Evolutionary conservation across 257 asterid species (phyloP), one percentile per base, ranked within the genome.

Genomic region (Solanum chmielewskii): DNA sequence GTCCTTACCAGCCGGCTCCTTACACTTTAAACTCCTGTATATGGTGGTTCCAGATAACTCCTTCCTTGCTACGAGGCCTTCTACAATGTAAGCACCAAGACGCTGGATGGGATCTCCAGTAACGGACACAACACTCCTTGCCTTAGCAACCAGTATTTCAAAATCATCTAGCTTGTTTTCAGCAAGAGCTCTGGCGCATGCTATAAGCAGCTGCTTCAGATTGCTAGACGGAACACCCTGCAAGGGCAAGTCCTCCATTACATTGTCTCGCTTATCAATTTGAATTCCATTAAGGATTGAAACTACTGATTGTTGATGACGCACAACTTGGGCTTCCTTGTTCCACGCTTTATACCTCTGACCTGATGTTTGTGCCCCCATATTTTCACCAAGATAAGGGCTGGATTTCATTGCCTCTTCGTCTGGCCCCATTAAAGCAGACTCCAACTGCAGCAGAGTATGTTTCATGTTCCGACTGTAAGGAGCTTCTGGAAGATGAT

Each of bases 71-170:
- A 95, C 75, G n/a, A 97, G 90, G 18, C 99, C 98, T 92, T 97
- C 99, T 7, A 95, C 59, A 93, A 95, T 90, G 95, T 97, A 97
- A 42, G 99, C 98, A 37, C 99, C 99, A 0, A 97, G 95, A 47
- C 98, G 99, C 86, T 97, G 98, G 77, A 97, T 94, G 9, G 99
- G 98, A 88, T 95, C 98, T 18, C 99, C 99, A 11, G 89, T 91
- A 59, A 97, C 91, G 29, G 98, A 94, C 64, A 97, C 98, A 4
- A 91, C 89, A 11, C 90, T 56, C 15, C 86, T 83, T 0, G 71
- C 88, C 15, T 64, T 45, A 13, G 83, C 41, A 37, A 80, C 77
- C 81, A 87, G 85, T 69, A 37, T 44, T 37, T 87, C 44, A 44
- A 87, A 87, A 64, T 78, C 86, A 42, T 39, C 64, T 47, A 80